These are phyloP conservation scores for Phytophthora multivora DNA, from an alignment of 352 stramenopile species.

Conservation along the genomic window DNA sequence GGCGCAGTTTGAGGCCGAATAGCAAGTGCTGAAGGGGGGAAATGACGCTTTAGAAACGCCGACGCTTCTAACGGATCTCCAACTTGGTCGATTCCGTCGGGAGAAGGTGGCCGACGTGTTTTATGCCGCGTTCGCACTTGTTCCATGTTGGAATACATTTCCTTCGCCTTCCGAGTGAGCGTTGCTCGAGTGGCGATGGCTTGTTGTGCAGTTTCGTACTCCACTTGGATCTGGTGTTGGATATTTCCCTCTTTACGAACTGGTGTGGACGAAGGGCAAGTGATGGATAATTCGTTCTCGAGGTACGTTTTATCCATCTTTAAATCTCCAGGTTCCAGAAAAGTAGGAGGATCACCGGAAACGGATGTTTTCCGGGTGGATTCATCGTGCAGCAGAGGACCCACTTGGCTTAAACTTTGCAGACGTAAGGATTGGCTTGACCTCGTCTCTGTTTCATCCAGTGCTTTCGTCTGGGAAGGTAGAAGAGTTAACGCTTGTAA, in stretches of 20 bases:
- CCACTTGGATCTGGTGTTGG: slow-evolving; percentile 43
- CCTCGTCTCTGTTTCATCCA: too few species aligned
- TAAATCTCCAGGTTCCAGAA: slow-evolving; percentile 49
- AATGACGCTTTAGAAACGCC: slow-evolving; percentile 55
- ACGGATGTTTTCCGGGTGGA: slow-evolving; percentile 31
- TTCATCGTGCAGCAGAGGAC: slow-evolving; percentile 40
- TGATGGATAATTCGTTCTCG: slow-evolving; percentile 58
- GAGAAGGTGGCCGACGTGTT: neutral
- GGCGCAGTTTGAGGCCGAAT: slow-evolving; percentile 58
- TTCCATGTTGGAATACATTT: slow-evolving; percentile 67
- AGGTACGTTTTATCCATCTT: slow-evolving; percentile 69
- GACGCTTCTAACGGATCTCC: slow-evolving; percentile 41
- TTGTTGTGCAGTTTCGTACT: slow-evolving; percentile 47
- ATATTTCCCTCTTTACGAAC: slow-evolving; percentile 32
- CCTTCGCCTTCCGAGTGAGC: slow-evolving; percentile 49
- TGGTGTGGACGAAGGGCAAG: slow-evolving; percentile 26
- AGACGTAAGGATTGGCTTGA: slow-evolving; percentile 34
- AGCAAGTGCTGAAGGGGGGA: slow-evolving; percentile 36
- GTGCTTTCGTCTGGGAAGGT: neutral
- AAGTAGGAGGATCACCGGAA: slow-evolving; percentile 21
- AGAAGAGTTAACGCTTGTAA: slow-evolving; percentile 7
- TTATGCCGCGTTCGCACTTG: slow-evolving; percentile 13
- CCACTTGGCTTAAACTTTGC: slow-evolving; percentile 58
- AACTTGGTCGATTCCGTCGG: slow-evolving; percentile 7
- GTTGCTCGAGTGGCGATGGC: slow-evolving; percentile 42